Percentiles rank a stretch among this genome's conserved stretches.
phyloP scores from a whole-genome alignment of 2,329 filamentous ascomycete species.

The Ceratocystis papillata region DNA sequence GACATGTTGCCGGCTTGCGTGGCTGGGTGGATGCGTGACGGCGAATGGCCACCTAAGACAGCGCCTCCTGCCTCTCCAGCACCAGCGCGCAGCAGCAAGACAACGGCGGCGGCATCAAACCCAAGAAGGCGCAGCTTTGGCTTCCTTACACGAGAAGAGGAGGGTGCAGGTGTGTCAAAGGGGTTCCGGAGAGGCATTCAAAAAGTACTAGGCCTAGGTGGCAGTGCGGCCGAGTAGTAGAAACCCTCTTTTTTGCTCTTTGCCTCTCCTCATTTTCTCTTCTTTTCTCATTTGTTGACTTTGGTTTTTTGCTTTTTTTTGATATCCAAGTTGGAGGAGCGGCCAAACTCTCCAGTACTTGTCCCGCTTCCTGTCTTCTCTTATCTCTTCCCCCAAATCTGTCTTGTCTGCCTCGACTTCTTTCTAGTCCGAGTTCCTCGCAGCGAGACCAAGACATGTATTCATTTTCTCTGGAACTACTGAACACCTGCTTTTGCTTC shows the following conservation, averaged over 20 bases:
- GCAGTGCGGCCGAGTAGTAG: conserved; percentile 14
- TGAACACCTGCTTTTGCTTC: background rate
- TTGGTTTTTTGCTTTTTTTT: conserved; percentile 8
- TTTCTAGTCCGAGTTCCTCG: background rate
- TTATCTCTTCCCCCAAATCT: background rate
- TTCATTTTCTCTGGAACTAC: background rate
- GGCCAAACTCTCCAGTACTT: background rate
- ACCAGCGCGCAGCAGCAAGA: conserved; percentile 35
- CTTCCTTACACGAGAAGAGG: conserved; percentile 36
- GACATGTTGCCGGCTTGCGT: conserved; percentile 76
- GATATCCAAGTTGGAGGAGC: conserved; percentile 11
- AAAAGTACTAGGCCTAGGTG: conserved; percentile 29
- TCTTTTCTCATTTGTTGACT: background rate
- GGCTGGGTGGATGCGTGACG: conserved; percentile 82
- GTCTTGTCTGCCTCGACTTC: background rate
- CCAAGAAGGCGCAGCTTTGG: conserved; percentile 40
- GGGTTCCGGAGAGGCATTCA: conserved; percentile 39
- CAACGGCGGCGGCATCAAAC: conserved; percentile 28
- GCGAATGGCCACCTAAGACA: conserved; percentile 74
- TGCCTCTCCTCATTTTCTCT: background rate
- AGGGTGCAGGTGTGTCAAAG: conserved; percentile 24
- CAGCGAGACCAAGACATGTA: background rate
- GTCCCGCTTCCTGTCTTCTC: background rate
- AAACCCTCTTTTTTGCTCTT: background rate
- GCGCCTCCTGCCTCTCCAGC: conserved; percentile 38